Evolutionary conservation across 768 basidiomycete genomes (phyloP), one percentile per base, ranked within the genome.

Genomic region (Filobasidium wieringae): DNA sequence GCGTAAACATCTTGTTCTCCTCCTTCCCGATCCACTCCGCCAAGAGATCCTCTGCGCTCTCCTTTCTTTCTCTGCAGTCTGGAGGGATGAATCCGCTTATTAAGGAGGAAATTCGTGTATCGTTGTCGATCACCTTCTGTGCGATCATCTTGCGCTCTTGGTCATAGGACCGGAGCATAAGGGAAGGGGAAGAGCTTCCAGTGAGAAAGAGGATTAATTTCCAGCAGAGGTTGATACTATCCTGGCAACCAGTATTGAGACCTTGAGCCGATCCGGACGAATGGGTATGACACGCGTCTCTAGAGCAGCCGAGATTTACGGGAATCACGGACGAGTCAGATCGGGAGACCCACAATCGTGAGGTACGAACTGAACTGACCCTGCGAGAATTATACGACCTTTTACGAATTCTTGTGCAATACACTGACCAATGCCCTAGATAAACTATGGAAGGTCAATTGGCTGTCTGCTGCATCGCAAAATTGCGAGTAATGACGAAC

Each of bases 141-240:
- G 24, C 50, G 29, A 51, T 9, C 6, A 11, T 14, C 33, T 32
- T 29, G 11, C 50, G 12, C 24, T 51, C 50, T 15, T 51, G 29
- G 32, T 15, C 32, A 31, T 51, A 51, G 24, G 22, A 24, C 2
- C 24, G 22, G 43, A 47, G 43, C 19, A 47, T 19, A 27, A 47
- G 17, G 0, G 76, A 72, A 5, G 76, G 72, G 14, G 76, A 66
- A 6, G 80, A 80, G 76, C 77, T 79, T 7, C 82, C 82, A 54
- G 78, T 76, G 22, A 84, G 63, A 19, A 82, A 82, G 53, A 79
- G 77, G 1, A 75, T 75, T 29, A 84, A 61, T 65, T 85, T 85
- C 84, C 84, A 85, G 11, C 77, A 81, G 79, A 87, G 78, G 65
- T 86, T 86, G 61, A 84, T 84, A 17, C 82, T 79, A 66, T 86